Base-by-base conservation (phyloP, 202 grass and related monocot species). In the Brachypodium distachyon region DNA sequence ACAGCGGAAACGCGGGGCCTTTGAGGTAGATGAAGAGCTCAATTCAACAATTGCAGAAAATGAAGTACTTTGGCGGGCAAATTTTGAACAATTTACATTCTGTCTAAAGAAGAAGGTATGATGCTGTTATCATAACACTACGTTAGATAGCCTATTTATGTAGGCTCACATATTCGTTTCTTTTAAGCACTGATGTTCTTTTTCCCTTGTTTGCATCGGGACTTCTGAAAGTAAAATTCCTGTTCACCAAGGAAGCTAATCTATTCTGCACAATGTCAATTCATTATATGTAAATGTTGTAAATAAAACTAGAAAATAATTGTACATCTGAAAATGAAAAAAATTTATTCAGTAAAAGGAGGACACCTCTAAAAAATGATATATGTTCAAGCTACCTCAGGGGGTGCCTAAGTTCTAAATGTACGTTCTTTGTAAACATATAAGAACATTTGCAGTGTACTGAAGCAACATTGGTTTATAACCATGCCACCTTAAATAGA, bases 51-150 rank as follows among this genome's bases (percentile, higher is more conserved):
- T 91, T 77, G 72, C 87, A 67, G 89, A 92, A 70, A 92, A 82
- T 77, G 91, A 94, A 87, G 64, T 97, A 54, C 95, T 97, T 68
- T 92, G 87, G 91, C 79, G 84, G 27, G 80, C 70, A 77, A 92
- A 97, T 81, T 94, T 85, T 88, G 82, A 92, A 29, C 92, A 85
- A 72, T 83, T 92, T 52, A 53, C 88, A 73, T 86, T 81, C 76
- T 94, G 87, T 63, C 87, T 94, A 52, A 94, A 92, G 84, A 92
- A 85, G 72, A 97, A 90, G 86, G 95, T 97, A 4, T 50, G 62
- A 32, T 59, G 46, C 64, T 76, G 14, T 53, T 39, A 69, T 38
- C 21, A 56, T 47, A 73, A 18, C 29, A 68, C 42, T 78, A 77
- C 10, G 54, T 73, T 39, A 67, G 38, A 61, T 55, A 68, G 25